Evolutionary conservation across 768 basidiomycete species (phyloP).

Genomic region (Termitomyces bulborhizus): DNA sequence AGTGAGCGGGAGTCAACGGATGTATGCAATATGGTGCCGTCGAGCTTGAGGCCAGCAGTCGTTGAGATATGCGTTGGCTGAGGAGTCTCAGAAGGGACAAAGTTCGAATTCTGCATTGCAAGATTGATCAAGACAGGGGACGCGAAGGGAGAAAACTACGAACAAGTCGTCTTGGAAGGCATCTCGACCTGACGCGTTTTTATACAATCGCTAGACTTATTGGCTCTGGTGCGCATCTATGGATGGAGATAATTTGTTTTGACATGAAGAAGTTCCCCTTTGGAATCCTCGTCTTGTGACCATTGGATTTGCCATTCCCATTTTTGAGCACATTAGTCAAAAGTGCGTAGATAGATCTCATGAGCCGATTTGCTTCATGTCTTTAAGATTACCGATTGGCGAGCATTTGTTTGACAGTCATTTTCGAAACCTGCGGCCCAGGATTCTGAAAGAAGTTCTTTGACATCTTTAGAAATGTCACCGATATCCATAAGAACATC

Average conservation of each 20-base stretch:
- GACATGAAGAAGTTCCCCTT: slow-evolving; percentile 19
- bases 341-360: slow-evolving; percentile 21
- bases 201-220: slow-evolving; percentile 20
- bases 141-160: not conserved
- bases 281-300: slow-evolving; percentile 20
- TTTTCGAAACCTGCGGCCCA: slow-evolving; percentile 13
- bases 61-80: not conserved
- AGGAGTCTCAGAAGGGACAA: not conserved
- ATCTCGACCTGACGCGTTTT: slow-evolving; percentile 13
- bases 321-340: slow-evolving; percentile 9
- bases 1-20: not conserved
- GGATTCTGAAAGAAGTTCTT: slow-evolving; percentile 20
- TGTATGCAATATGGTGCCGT: not conserved
- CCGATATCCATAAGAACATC: slow-evolving; percentile 17
- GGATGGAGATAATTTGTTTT: slow-evolving; percentile 21
- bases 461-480: slow-evolving; percentile 23
- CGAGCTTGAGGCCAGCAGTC: not conserved
- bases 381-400: slow-evolving; percentile 24
- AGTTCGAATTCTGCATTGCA: slow-evolving; percentile 3
- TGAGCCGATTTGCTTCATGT: slow-evolving; percentile 16
- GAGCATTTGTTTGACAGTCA: slow-evolving; percentile 24
- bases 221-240: slow-evolving; percentile 17
- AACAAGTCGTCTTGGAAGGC: slow-evolving; percentile 2
- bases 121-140: not conserved
- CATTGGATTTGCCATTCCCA: slow-evolving; percentile 13